A percentile compares a stretch with the other conserved stretches of the same genome.
phyloP scores from a whole-genome alignment of 805 yeast species.

The Brettanomyces sp. region DNA sequence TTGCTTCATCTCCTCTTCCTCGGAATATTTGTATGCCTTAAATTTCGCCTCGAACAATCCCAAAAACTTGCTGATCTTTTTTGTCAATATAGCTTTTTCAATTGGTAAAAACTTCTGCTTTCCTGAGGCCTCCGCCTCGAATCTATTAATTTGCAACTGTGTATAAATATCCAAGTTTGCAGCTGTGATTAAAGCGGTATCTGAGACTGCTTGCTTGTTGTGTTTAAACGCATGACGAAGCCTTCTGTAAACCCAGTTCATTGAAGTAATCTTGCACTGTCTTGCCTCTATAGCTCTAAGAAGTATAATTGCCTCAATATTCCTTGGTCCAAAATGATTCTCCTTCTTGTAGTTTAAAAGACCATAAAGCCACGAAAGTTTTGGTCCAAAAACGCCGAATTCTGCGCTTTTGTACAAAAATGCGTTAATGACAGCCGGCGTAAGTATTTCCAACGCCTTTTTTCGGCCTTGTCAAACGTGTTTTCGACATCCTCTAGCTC shows the following conservation, averaged over 20 bases:
- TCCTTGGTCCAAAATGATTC: constrained; percentile 9
- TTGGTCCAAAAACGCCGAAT: constrained; percentile 12
- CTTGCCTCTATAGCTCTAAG: constrained; percentile 15
- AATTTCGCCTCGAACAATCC: background rate
- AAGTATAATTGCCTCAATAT: constrained; percentile 17
- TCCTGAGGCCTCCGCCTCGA: background rate
- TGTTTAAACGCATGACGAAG: constrained; percentile 9
- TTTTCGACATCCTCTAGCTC: constrained; percentile 15
- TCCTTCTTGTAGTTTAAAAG: constrained; percentile 9
- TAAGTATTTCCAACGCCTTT: constrained; percentile 11
- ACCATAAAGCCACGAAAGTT: constrained; percentile 13
- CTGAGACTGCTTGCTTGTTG: constrained; percentile 2
- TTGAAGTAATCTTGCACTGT: constrained; percentile 3
- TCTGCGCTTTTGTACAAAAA: constrained; percentile 18
- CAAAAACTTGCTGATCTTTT: constrained; percentile 1
- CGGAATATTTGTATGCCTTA: background rate
- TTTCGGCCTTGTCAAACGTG: constrained; percentile 11
- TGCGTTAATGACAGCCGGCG: constrained; percentile 16
- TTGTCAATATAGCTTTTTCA: background rate
- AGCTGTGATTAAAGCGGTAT: background rate
- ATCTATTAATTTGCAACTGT: background rate
- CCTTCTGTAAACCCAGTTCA: constrained; percentile 11
- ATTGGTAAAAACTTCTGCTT: background rate
- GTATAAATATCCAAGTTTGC: constrained; percentile 1
- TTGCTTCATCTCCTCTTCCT: constrained; percentile 2